phyloP scores from a whole-genome alignment of 345 rosid genomes.

The Linum usitatissimum region DNA sequence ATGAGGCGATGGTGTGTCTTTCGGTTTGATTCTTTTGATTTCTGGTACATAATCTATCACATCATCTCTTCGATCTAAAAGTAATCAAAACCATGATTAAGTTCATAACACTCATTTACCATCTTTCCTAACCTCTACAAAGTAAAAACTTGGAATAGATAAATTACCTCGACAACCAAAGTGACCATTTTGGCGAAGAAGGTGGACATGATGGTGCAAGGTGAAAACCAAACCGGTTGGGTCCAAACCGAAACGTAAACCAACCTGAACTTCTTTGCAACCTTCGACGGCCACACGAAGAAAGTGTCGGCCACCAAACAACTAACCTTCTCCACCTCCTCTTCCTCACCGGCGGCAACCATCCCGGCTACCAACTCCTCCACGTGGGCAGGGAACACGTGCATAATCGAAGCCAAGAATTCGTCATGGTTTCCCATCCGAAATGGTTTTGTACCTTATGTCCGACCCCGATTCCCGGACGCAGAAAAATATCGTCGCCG shows the following conservation, averaged over 20 bases:
- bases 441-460: slow-evolving; percentile 57
- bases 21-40: no score
- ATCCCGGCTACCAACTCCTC: slow-evolving; percentile 44
- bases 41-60: no score
- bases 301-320: slow-evolving; percentile 64
- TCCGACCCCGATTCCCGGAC: slow-evolving; percentile 55
- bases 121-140: no score
- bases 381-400: slow-evolving; percentile 51
- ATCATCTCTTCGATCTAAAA: no score
- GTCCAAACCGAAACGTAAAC: slow-evolving; percentile 74
- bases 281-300: slow-evolving; percentile 54
- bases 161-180: slow-evolving; percentile 39
- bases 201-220: slow-evolving; percentile 62
- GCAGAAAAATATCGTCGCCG: slow-evolving; percentile 32
- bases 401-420: slow-evolving; percentile 36
- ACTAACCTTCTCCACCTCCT: slow-evolving; percentile 26
- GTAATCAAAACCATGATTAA: no score
- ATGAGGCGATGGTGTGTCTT: no score
- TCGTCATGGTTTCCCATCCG: slow-evolving; percentile 73
- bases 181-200: slow-evolving; percentile 54
- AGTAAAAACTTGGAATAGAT: background rate
- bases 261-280: slow-evolving; percentile 50
- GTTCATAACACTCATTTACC: no score
- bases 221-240: slow-evolving; percentile 54
- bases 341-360: slow-evolving; percentile 10